Conservation (phyloP, 2,329 filamentous ascomycete genomes). For the Aspergillus terreus region DNA sequence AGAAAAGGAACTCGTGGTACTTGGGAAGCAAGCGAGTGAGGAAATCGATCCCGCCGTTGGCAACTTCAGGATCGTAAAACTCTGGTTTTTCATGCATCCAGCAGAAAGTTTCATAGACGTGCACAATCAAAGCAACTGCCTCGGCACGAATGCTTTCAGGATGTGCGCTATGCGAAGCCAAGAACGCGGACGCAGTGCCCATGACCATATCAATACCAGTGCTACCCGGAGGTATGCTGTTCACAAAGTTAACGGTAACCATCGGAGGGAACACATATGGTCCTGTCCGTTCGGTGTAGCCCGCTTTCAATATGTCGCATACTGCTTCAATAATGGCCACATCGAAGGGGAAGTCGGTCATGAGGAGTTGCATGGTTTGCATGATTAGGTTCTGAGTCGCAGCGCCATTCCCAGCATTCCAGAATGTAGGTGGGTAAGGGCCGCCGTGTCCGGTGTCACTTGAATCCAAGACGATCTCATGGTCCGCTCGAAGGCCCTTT, state of each 20-base stretch:
- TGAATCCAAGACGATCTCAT: slow-evolving; percentile 34
- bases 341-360: slow-evolving; percentile 38
- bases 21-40: slow-evolving; percentile 40
- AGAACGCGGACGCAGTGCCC: slow-evolving; percentile 44
- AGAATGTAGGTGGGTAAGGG: slow-evolving; percentile 34
- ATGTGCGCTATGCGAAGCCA: slow-evolving; percentile 40
- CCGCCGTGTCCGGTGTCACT: slow-evolving; percentile 20
- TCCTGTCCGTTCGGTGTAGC: slow-evolving; percentile 42
- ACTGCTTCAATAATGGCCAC: slow-evolving; percentile 42
- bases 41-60: slow-evolving; percentile 45
- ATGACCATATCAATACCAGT: slow-evolving; percentile 42
- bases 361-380: slow-evolving; percentile 39
- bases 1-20: slow-evolving; percentile 38
- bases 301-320: slow-evolving; percentile 45
- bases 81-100: slow-evolving; percentile 33
- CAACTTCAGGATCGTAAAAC: slow-evolving; percentile 39
- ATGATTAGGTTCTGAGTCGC: slow-evolving; percentile 34
- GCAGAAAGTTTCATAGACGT: slow-evolving; percentile 37
- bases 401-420: slow-evolving; percentile 32
- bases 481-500: slow-evolving; percentile 36
- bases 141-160: slow-evolving; percentile 32
- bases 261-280: slow-evolving; percentile 42
- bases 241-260: slow-evolving; percentile 41
- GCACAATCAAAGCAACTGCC: slow-evolving; percentile 33
- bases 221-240: slow-evolving; percentile 36